Base-by-base conservation (phyloP, 1,284 basidiomycete species). In the Moesziomyces antarcticus region DNA sequence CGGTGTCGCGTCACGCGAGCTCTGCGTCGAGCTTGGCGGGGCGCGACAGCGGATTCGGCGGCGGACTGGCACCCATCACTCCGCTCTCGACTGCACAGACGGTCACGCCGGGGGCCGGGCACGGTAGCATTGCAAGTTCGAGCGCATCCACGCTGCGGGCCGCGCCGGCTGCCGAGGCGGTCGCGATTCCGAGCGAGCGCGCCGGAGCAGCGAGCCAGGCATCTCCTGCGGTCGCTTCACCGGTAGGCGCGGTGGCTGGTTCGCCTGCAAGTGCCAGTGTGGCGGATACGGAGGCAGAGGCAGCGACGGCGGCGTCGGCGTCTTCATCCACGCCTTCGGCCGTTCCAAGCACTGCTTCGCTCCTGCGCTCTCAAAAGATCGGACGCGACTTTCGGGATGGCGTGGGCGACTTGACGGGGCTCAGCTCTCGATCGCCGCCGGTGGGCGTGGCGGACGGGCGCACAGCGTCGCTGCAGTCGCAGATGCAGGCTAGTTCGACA, bases 351-450 rank as follows among this genome's bases (percentile, higher is more conserved):
- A 57, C 57, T 3, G 51, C 58, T 9, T 61, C 62, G 13, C 69
- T 67, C 43, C 27, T 57, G 8, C 63, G 69, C 20, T 50, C 63
- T 14, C 61, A 58, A 41, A 73, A 73, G 62, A 65, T 69, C 18
- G 71, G 71, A 9, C 61, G 66, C 14, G 62, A 73, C 37, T 73
- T 73, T 30, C 61, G 71, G 20, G 71, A 73, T 20, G 71, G 71
- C 25, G 66, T 73, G 14, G 71, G 71, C 45, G 66, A 73, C 37
- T 33, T 69, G 21, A 73, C 71, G 14, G 71, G 71, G 21, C 71
- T 73, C 35, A 73, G 71, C 52, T 73, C 71, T 33, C 71, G 71
- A 30, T 73, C 66, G n/a, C 71, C 71, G 40, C 57, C 62, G 1
- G 53, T 63, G 37, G 51, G 49, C n/a, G 49, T 25, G 10, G 55